Base-by-base conservation (phyloP, 2,329 filamentous ascomycete species). In the Teratosphaeria pseudoeucalypti region DNA sequence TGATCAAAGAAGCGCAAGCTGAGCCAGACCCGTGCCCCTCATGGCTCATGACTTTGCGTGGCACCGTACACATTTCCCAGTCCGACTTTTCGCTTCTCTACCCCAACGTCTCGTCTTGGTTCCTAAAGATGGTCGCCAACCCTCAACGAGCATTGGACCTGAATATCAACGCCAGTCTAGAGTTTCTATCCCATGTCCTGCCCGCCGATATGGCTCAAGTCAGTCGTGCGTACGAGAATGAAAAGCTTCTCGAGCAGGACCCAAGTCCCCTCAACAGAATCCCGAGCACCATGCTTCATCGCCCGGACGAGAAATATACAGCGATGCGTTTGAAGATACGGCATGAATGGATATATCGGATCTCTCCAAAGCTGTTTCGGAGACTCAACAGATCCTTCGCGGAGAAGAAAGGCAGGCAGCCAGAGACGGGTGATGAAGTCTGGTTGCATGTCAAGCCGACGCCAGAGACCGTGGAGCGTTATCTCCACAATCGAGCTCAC, bases 11-110 rank as follows among this genome's bases (percentile, higher is more conserved):
- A 71, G 81, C 77, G 78, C 79, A 29, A 75, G 81, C 56, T 2
- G 65, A 61, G 43, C 68, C 68, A 0, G 14, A 57, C 11, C 61
- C 65, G 6, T 72, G 71, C 6, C 78, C 77, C 10, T 71, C 77
- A 6, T 79, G 76, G 68, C 70, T 79, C 0, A 68, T 78, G 55
- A 80, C 78, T 0, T 72, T 80, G 5, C 72, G 78, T 43, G 85
- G 85, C 29, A 85, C 84, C 1, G 82, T 87, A 1, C 85, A 88
- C 67, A 75, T 88, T 34, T 82, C 81, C 5, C 85, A 87, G 68
- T 84, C 82, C 1, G 85, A 88, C 71, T 88, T 88, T 66, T 81
- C 82, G 1, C 73, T 88, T 1, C 72, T 88, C 19, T 88, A 87
- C 66, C 82, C 80, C 3, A 77, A 79, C 49, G 75, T 83, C 64